Evolutionary conservation across 1,284 basidiomycete species (phyloP).

Genomic region (Austropuccinia psidii): DNA sequence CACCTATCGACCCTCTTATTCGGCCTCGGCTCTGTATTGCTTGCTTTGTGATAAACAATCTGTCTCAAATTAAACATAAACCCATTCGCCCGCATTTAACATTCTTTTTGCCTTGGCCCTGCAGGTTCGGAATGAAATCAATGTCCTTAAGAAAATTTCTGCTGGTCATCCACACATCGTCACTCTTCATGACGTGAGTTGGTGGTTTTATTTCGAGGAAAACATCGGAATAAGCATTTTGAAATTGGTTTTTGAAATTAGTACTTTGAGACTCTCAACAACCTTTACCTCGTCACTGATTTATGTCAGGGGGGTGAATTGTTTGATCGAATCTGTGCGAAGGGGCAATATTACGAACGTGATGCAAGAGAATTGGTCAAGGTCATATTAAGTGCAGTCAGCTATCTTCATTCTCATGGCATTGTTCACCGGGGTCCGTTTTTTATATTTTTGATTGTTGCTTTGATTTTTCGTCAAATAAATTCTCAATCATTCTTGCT

Average conservation of each 20-base stretch:
- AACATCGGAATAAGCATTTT: not conserved
- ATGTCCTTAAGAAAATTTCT: slow-evolving; percentile 87
- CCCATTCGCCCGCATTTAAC: too few relatives aligned
- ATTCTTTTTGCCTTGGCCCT: not conserved
- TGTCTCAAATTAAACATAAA: too few relatives aligned
- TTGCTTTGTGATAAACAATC: too few relatives aligned
- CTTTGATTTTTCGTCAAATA: not conserved
- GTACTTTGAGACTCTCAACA: slow-evolving; percentile 36
- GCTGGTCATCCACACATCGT: slow-evolving; percentile 69
- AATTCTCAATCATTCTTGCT: not conserved
- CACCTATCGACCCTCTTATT: too few relatives aligned
- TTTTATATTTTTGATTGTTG: not conserved
- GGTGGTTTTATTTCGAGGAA: too few relatives aligned
- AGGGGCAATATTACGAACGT: slow-evolving; percentile 88
- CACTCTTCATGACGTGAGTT: slow-evolving; percentile 44
- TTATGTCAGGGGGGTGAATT: slow-evolving; percentile 96
- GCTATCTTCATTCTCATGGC: slow-evolving; percentile 82
- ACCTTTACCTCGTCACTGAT: slow-evolving; percentile 70
- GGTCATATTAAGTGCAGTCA: slow-evolving; percentile 76
- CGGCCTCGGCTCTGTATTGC: too few relatives aligned
- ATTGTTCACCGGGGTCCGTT: slow-evolving; percentile 84
- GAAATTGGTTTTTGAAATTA: too few relatives aligned
- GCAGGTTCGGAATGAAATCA: slow-evolving; percentile 92
- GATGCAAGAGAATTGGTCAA: slow-evolving; percentile 85
- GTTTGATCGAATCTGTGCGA: slow-evolving; percentile 95